Conservation (phyloP, 352 stramenopile genomes). For the Phytophthora brassicae region DNA sequence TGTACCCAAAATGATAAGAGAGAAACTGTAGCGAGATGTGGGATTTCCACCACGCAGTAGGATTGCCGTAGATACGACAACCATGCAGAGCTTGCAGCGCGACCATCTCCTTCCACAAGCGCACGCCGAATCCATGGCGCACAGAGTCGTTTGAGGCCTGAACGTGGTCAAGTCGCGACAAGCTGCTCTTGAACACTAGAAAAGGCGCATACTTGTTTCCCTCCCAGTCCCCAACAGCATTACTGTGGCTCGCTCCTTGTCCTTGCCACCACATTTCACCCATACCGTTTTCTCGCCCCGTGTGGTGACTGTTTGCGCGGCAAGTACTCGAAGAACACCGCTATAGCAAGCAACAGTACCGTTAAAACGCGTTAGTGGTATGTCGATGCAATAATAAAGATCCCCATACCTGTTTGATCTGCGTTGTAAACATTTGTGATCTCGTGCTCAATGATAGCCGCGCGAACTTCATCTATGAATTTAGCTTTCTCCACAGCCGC, state of each 20-base stretch:
- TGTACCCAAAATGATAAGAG: no score
- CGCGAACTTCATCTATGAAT: not conserved
- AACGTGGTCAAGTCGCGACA: not conserved
- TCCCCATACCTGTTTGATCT: not conserved
- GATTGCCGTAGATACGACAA: no score
- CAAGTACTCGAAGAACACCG: not conserved
- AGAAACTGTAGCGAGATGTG: no score
- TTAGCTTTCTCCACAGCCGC: not conserved
- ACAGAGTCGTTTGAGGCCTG: not conserved
- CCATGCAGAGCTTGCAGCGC: not conserved
- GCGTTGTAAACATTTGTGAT: not conserved
- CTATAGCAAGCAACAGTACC: not conserved
- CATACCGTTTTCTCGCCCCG: constrained; percentile 11
- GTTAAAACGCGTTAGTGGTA: not conserved
- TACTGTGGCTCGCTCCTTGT: constrained; percentile 11
- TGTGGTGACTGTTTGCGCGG: not conserved
- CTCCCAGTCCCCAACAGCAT: constrained; percentile 1
- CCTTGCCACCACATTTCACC: constrained; percentile 2
- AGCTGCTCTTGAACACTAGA: not conserved
- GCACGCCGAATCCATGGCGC: not conserved
- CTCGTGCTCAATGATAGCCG: not conserved
- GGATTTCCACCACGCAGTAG: no score
- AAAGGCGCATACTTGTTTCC: constrained; percentile 3
- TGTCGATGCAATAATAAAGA: not conserved
- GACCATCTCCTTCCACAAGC: constrained; percentile 7